Evolutionary conservation across 2,329 filamentous ascomycete species (phyloP).

Genomic region (Malbranchea zuffiana): DNA sequence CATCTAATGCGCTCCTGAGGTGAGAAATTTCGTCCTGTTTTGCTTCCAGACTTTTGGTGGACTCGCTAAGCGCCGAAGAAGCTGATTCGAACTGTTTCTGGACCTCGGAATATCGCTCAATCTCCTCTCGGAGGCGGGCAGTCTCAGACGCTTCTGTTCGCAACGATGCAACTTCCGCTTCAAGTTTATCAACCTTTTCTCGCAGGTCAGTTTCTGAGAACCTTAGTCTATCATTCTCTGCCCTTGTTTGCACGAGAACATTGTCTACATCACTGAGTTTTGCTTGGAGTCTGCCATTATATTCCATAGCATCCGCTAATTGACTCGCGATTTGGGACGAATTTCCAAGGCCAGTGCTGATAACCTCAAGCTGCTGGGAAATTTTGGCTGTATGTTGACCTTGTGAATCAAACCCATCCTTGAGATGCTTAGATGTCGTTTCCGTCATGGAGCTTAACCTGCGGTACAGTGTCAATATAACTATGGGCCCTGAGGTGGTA

Average conservation of each 20-base stretch:
- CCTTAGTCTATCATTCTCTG: constrained; percentile 10
- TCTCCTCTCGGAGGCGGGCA: constrained; percentile 10
- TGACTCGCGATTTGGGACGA: constrained; percentile 14
- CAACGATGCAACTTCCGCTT: constrained; percentile 19
- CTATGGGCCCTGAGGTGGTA: no score
- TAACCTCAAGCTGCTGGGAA: constrained; percentile 16
- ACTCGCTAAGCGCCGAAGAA: constrained; percentile 14
- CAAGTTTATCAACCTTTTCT: constrained; percentile 19
- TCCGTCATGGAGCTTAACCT: constrained; percentile 19
- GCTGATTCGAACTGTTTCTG: constrained; percentile 20
- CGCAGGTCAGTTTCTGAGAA: constrained; percentile 19
- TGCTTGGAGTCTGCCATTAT: constrained; percentile 15
- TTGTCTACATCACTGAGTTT: constrained; percentile 17
- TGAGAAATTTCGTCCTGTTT: constrained; percentile 17
- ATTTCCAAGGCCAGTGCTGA: constrained; percentile 8
- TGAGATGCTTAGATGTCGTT: constrained; percentile 15
- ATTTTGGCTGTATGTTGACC: not conserved
- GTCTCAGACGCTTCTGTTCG: constrained; percentile 17
- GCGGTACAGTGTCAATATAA: no score
- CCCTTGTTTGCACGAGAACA: constrained; percentile 12
- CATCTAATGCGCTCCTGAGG: constrained; percentile 16
- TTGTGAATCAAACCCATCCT: constrained; percentile 9
- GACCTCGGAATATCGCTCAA: constrained; percentile 19
- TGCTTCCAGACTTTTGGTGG: constrained; percentile 13
- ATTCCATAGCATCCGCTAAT: constrained; percentile 16